Conservation (phyloP, 2,329 filamentous ascomycete genomes). For the Coniochaeta ligniaria region DNA sequence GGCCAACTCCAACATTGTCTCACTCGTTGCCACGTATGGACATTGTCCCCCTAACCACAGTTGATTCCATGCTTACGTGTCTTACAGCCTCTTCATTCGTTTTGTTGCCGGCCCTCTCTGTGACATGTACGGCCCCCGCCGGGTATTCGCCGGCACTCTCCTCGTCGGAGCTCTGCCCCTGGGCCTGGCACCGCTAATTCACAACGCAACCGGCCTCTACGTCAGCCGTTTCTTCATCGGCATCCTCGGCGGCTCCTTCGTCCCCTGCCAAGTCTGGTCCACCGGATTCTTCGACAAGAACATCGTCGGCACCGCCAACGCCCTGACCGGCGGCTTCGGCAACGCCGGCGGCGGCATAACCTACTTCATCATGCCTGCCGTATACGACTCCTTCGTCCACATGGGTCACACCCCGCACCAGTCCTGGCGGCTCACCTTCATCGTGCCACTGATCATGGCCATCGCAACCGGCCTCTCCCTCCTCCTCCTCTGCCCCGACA, state of each 20-base stretch:
- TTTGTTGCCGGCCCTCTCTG: conserved; percentile 76
- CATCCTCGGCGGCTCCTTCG: conserved; percentile 70
- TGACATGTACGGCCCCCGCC: conserved; percentile 74
- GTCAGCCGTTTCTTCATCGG: conserved; percentile 73
- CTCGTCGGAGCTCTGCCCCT: conserved; percentile 73
- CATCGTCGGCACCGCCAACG: conserved; percentile 82
- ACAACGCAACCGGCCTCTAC: conserved; percentile 60
- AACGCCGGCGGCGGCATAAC: conserved; percentile 87
- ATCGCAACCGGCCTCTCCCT: conserved; percentile 58
- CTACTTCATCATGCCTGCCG: conserved; percentile 88
- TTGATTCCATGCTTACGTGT: not conserved
- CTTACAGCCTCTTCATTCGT: conserved; percentile 61
- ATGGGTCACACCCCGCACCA: conserved; percentile 54
- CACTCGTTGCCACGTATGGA: conserved; percentile 60
- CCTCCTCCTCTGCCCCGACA: conserved; percentile 70
- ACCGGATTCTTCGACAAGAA: conserved; percentile 93
- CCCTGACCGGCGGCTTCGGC: conserved; percentile 75
- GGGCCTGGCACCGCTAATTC: conserved; percentile 72
- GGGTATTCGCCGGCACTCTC: conserved; percentile 72
- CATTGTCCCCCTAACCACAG: not conserved
- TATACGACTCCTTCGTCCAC: conserved; percentile 68
- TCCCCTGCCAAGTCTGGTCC: conserved; percentile 87
- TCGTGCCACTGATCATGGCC: conserved; percentile 77
- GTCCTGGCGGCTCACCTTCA: conserved; percentile 79
- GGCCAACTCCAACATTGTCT: conserved; percentile 86